Evolutionary conservation across 169 alveolate species (phyloP).

Genomic region (Fabrea salina): DNA sequence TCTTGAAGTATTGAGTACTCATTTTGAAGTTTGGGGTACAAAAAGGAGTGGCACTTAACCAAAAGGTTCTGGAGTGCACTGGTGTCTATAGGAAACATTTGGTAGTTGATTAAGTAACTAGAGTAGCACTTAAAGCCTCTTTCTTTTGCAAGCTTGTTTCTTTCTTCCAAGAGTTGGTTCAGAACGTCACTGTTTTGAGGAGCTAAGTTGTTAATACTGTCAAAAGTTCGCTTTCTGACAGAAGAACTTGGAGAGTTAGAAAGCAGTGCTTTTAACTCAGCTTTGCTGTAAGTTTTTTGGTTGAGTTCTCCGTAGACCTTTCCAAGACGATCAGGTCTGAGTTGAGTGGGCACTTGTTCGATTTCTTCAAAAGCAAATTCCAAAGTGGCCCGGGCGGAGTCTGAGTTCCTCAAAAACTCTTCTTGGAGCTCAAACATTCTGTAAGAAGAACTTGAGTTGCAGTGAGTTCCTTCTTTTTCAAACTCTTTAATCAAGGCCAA

Average conservation of each 20-base stretch:
- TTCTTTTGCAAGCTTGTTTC: neutral
- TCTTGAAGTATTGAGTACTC: constrained; percentile 14
- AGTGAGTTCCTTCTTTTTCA: constrained; percentile 18
- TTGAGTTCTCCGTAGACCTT: neutral
- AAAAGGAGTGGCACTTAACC: neutral
- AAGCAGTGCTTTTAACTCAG: neutral
- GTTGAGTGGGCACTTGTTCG: neutral
- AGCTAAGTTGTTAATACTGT: neutral
- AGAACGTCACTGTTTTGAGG: neutral
- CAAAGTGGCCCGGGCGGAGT: neutral
- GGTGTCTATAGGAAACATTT: neutral
- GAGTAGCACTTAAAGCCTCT: constrained; percentile 17
- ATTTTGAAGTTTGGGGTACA: constrained; percentile 11
- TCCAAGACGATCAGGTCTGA: constrained; percentile 15
- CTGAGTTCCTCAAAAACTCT: neutral
- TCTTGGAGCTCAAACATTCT: neutral
- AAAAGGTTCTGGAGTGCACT: neutral
- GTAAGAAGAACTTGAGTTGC: neutral
- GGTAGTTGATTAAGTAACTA: neutral
- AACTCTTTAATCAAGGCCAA: neutral
- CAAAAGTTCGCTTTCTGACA: neutral
- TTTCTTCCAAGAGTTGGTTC: neutral
- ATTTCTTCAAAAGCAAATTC: constrained; percentile 1
- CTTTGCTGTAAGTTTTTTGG: neutral
- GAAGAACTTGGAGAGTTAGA: neutral